Percentiles rank a stretch among this genome's conserved stretches.
These are phyloP conservation scores for Coniochaeta sp. DNA, from an alignment of 2,329 filamentous ascomycete species.

Conservation along the genomic window DNA sequence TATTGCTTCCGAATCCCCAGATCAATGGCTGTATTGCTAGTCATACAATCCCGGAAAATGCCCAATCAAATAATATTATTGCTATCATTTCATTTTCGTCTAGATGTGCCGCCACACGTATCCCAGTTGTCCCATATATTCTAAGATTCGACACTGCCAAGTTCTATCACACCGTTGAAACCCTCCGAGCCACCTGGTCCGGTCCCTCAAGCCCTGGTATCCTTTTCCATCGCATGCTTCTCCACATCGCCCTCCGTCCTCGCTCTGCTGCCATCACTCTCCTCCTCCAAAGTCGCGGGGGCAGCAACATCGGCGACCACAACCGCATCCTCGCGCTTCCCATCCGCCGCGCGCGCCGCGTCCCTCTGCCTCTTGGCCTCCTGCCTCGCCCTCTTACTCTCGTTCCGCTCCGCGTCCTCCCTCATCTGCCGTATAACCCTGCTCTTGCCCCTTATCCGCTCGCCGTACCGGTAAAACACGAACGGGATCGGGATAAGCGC, in stretches of 20 bases:
- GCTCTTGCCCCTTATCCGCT: conserved; percentile 37
- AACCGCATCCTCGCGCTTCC: conserved; percentile 31
- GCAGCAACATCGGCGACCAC: conserved; percentile 28
- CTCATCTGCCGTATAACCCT: conserved; percentile 34
- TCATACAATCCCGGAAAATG: neutral
- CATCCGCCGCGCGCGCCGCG: conserved; percentile 2
- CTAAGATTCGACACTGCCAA: too few species aligned
- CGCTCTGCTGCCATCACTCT: neutral
- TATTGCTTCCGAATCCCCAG: neutral
- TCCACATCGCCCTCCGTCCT: neutral
- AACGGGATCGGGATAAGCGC: conserved; percentile 68
- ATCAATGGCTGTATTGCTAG: neutral
- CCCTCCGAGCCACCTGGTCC: too few species aligned
- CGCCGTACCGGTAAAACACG: conserved; percentile 57
- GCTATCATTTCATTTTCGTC: neutral
- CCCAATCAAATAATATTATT: neutral
- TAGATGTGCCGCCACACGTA: neutral
- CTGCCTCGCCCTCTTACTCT: conserved; percentile 20
- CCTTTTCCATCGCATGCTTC: neutral
- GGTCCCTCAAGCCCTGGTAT: neutral
- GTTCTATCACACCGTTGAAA: too few species aligned
- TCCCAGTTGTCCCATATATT: neutral
- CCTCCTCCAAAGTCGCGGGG: neutral
- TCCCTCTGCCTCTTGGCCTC: conserved; percentile 9
- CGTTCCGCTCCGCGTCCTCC: conserved; percentile 28